Evolutionary conservation across 441 rosid species (phyloP).

Genomic region (Geranium incanum): DNA sequence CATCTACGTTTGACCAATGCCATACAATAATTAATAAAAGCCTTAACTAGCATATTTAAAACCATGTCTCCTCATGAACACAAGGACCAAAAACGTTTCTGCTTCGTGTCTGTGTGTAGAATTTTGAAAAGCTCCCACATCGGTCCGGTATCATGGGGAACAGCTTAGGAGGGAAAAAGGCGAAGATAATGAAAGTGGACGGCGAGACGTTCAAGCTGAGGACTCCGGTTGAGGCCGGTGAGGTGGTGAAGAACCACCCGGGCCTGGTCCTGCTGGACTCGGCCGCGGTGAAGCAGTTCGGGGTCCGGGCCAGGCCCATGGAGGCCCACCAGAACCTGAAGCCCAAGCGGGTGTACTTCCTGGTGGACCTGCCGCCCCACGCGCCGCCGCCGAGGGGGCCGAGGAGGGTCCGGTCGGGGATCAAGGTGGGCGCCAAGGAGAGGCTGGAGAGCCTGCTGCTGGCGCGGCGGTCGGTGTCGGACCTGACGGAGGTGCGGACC

Average conservation of each 20-base stretch:
- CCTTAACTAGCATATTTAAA: background rate
- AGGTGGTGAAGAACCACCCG: slow-evolving; percentile 51
- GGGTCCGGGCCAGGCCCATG: slow-evolving; percentile 66
- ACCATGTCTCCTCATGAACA: background rate
- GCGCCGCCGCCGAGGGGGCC: slow-evolving; percentile 32
- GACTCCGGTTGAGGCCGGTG: slow-evolving; percentile 75
- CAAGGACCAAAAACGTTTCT: background rate
- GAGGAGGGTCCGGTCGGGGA: slow-evolving; percentile 68
- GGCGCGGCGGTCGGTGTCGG: slow-evolving; percentile 69
- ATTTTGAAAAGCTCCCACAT: too few relatives aligned
- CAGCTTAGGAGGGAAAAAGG: slow-evolving; percentile 53
- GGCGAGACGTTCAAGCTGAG: slow-evolving; percentile 74
- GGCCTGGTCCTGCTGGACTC: slow-evolving; percentile 71
- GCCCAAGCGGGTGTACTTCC: slow-evolving; percentile 68
- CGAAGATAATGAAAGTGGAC: slow-evolving; percentile 69
- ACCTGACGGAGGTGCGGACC: slow-evolving; percentile 41
- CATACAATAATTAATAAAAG: background rate
- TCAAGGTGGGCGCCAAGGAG: slow-evolving; percentile 73
- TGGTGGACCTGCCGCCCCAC: slow-evolving; percentile 57
- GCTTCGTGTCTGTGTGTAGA: too few relatives aligned
- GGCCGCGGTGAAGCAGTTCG: slow-evolving; percentile 71
- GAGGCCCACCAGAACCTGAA: slow-evolving; percentile 43
- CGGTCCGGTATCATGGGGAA: slow-evolving; percentile 55
- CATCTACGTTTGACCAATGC: background rate
- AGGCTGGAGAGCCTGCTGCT: slow-evolving; percentile 73